A percentile compares a stretch with the other conserved stretches of the same genome.
phyloP scores from a whole-genome alignment of 176 grass and related monocot species.

The Raddia guianensis region DNA sequence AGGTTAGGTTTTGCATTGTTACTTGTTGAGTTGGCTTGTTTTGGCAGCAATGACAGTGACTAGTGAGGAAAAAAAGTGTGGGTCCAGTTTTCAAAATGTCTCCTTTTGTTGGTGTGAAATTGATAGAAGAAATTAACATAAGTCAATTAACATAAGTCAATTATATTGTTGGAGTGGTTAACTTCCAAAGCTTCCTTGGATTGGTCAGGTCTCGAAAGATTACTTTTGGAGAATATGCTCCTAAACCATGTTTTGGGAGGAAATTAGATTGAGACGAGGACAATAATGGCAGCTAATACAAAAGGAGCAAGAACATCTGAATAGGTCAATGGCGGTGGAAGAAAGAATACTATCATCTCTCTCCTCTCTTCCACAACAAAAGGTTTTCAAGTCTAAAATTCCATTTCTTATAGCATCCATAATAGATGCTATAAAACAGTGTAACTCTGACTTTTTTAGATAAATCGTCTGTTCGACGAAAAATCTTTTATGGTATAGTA shows the following conservation, averaged over 20 bases:
- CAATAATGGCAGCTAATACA: slow-evolving; percentile 1
- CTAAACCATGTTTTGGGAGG: background rate
- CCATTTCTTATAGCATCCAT: no score
- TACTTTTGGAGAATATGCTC: slow-evolving; percentile 24
- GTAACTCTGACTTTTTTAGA: no score
- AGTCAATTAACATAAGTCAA: background rate
- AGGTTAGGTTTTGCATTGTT: background rate
- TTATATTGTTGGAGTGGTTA: slow-evolving; percentile 22
- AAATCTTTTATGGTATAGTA: no score
- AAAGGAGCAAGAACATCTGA: background rate
- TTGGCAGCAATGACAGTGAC: background rate
- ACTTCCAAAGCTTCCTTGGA: background rate
- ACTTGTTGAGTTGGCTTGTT: background rate
- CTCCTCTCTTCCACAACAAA: background rate
- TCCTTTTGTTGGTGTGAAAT: slow-evolving; percentile 36
- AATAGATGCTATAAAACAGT: no score
- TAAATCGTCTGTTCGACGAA: no score
- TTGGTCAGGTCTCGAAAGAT: slow-evolving; percentile 22
- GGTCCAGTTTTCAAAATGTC: slow-evolving; percentile 2
- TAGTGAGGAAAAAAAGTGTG: no score
- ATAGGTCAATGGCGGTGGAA: background rate
- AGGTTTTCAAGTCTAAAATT: background rate
- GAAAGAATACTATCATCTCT: background rate
- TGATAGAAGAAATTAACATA: background rate
- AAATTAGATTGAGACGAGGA: background rate